These are phyloP conservation scores for Moringa oleifera DNA, from an alignment of 345 rosid genomes.

Conservation along the genomic window DNA sequence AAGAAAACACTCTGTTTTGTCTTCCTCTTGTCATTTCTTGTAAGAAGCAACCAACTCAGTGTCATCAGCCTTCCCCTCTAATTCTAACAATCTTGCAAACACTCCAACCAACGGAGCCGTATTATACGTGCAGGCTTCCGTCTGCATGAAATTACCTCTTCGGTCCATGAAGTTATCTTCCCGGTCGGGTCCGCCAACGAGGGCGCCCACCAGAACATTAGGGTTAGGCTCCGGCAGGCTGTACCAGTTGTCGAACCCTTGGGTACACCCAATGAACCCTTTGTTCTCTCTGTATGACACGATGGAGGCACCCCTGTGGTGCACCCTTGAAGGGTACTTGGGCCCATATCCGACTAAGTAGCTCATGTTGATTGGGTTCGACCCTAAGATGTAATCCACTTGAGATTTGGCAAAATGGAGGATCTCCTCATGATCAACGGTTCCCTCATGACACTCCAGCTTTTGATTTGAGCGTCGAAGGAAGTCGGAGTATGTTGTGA, in stretches of 20 bases:
- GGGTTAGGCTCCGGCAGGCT: slow-evolving; percentile 40
- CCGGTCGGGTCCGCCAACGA: slow-evolving; percentile 64
- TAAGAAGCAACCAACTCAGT: slow-evolving; percentile 49
- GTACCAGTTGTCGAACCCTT: slow-evolving; percentile 72
- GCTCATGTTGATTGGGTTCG: slow-evolving; percentile 80
- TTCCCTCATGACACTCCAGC: slow-evolving; percentile 45
- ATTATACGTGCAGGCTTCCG: slow-evolving; percentile 78
- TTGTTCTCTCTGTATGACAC: slow-evolving; percentile 63
- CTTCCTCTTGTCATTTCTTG: slow-evolving; percentile 11
- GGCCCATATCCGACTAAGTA: slow-evolving; percentile 78
- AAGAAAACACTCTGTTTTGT: background rate
- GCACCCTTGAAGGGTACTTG: slow-evolving; percentile 64
- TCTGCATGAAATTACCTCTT: slow-evolving; percentile 54
- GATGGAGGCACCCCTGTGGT: slow-evolving; percentile 90
- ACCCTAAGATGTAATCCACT: slow-evolving; percentile 79
- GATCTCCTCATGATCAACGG: slow-evolving; percentile 36
- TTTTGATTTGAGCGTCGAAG: slow-evolving; percentile 31
- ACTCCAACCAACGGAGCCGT: slow-evolving; percentile 66
- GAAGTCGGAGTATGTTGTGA: slow-evolving; percentile 66
- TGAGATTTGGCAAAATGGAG: slow-evolving; percentile 63
- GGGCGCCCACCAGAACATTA: slow-evolving; percentile 45
- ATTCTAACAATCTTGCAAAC: slow-evolving; percentile 46
- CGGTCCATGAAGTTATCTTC: slow-evolving; percentile 45
- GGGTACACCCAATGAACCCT: slow-evolving; percentile 94
- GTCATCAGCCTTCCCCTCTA: slow-evolving; percentile 26